Base-by-base conservation (phyloP, 257 asterid species). In the Nyctanthes arbortristis region DNA sequence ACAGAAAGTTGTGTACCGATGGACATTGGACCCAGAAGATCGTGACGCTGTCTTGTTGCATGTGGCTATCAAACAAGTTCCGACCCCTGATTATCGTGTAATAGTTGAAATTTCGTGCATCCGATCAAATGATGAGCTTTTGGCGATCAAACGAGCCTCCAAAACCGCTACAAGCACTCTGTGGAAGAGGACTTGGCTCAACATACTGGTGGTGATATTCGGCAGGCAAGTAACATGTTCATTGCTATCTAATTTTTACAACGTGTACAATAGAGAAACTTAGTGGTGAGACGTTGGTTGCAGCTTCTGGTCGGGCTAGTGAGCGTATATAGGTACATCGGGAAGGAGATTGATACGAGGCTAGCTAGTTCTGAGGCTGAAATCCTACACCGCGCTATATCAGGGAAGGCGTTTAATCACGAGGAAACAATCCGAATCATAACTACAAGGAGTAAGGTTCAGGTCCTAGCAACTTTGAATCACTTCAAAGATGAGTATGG, bases 141-240 rank as follows among this genome's bases (percentile, higher is more conserved):
- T 90, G 30, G 88, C 71, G 25, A 76, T 82, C 7, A 90, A 85
- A 63, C 83, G 90, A 0, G 93, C 95, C 30, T 91, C 61, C 91
- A 84, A 69, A 64, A 20, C 9, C 91, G 96, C 59, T 89, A 63
- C 75, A 87, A 83, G 73, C 90, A 37, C 69, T 88, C 96, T 4
- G 6, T 92, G 13, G 98, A 92, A 73, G 98, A 92, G 52, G 96
- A 88, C 64, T 56, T 92, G 68, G 92, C 96, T 36, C 80, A 80
- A 9, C 87, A 86, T 40, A 75, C 89, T 45, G 64, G 75, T 0
- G 89, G 80, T 33, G 84, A 84, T 52, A 28, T 89, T 7, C 96
- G 96, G 67, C 81, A 79, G 87, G 97, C 75, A 52, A 0, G 65
- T 31, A 40, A 22, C 5, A 4, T 6, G 13, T 35, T 39, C n/a